These are phyloP conservation scores for Trichosporon coremiiforme DNA, from an alignment of 1,284 basidiomycete genomes.

Conservation along the genomic window DNA sequence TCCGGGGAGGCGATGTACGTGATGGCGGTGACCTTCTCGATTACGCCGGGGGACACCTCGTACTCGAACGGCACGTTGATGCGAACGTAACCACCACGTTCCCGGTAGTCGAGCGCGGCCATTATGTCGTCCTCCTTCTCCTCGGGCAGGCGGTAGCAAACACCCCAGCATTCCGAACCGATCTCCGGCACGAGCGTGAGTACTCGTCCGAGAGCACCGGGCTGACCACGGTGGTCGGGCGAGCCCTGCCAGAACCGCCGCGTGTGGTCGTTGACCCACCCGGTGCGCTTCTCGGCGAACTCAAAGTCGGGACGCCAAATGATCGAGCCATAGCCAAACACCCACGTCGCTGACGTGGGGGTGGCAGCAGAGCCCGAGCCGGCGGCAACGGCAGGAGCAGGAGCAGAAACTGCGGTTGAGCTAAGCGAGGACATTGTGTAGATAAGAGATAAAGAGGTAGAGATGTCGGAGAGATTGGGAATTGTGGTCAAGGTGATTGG, in stretches of 20 bases:
- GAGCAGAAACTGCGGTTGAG: neutral
- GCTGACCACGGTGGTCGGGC: slow-evolving; percentile 54
- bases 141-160: slow-evolving; percentile 25
- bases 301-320: slow-evolving; percentile 35
- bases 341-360: slow-evolving; percentile 20
- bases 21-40: slow-evolving; percentile 11
- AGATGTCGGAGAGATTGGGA: neutral
- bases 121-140: slow-evolving; percentile 29
- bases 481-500: neutral
- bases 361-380: neutral
- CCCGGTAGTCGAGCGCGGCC: slow-evolving; percentile 33
- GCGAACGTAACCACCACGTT: slow-evolving; percentile 32
- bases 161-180: slow-evolving; percentile 30
- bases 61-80: slow-evolving; percentile 26
- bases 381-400: neutral
- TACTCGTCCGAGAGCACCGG: slow-evolving; percentile 48
- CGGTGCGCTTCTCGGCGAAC: slow-evolving; percentile 22
- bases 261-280: slow-evolving; percentile 60
- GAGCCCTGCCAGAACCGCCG: slow-evolving; percentile 54
- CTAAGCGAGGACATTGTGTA: slow-evolving; percentile 2
- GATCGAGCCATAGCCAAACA: slow-evolving; percentile 32
- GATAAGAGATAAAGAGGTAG: slow-evolving; percentile 1
- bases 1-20: slow-evolving; percentile 31
- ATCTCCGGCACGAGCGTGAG: slow-evolving; percentile 46
- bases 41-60: neutral